Evolutionary conservation across 345 rosid species (phyloP).

Genomic region (Gossypium ekmanianum): DNA sequence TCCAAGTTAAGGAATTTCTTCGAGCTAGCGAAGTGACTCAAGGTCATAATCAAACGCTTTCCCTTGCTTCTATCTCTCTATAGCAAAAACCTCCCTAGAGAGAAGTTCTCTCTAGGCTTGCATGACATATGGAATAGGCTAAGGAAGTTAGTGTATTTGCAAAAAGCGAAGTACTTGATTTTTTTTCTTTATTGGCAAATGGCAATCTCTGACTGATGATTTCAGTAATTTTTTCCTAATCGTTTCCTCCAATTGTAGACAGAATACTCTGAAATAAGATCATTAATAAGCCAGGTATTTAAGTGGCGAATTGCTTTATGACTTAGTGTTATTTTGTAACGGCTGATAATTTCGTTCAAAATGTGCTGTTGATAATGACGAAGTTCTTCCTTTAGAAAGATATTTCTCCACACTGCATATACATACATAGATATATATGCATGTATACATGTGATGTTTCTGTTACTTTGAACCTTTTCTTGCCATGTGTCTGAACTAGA

Average conservation of each 20-base stretch:
- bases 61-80: no score
- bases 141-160: neutral
- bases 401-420: neutral
- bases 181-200: neutral
- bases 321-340: neutral
- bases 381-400: neutral
- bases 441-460: neutral
- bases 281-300: neutral
- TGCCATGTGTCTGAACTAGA: neutral
- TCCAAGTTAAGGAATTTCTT: no score
- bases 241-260: neutral
- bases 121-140: neutral
- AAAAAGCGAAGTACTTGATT: neutral
- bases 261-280: neutral
- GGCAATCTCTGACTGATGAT: neutral
- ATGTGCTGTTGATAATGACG: neutral
- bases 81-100: no score
- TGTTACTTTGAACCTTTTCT: neutral
- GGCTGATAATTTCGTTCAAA: neutral
- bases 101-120: neutral
- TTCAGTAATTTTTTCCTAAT: neutral
- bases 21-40: no score
- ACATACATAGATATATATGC: neutral
- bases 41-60: no score
- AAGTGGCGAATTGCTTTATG: constrained; percentile 1